These are phyloP conservation scores for Russula earlei DNA, from an alignment of 768 basidiomycete species.

Conservation along the genomic window DNA sequence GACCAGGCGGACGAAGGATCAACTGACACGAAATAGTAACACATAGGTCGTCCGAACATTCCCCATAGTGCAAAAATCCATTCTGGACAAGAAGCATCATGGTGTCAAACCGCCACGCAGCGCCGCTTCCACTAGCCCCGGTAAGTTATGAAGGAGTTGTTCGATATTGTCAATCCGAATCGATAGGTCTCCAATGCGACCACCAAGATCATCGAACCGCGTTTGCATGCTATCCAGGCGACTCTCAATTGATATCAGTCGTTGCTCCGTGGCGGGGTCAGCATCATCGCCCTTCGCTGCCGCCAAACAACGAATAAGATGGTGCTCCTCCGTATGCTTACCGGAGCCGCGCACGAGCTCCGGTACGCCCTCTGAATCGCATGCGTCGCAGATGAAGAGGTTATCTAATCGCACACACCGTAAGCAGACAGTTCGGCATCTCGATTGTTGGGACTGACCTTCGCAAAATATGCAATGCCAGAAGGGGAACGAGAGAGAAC, in stretches of 20 bases:
- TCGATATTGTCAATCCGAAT: background rate
- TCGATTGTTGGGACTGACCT: background rate
- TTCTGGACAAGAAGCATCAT: too few species aligned
- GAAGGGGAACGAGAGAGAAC: constrained; percentile 22
- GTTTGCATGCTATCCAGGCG: constrained; percentile 2
- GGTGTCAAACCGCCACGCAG: too few species aligned
- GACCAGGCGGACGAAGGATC: too few species aligned
- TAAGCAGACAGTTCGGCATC: background rate
- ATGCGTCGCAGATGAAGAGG: constrained; percentile 17
- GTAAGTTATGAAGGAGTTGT: background rate
- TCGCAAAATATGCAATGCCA: constrained; percentile 28
- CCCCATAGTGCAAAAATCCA: too few species aligned
- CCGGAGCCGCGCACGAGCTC: background rate
- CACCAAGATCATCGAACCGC: background rate
- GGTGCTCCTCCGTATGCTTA: constrained; percentile 1
- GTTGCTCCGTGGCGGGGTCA: background rate
- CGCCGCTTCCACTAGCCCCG: too few species aligned
- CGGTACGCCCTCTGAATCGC: constrained; percentile 8
- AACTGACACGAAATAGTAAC: too few species aligned
- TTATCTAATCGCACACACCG: background rate
- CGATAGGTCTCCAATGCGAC: background rate
- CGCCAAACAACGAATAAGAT: constrained; percentile 6
- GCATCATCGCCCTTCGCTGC: background rate
- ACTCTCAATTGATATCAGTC: constrained; percentile 3
- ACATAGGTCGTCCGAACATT: too few species aligned